Evolutionary conservation across 257 asterid genomes (phyloP), one percentile per base, ranked within the genome.

Genomic region (Primulina tabacum): DNA sequence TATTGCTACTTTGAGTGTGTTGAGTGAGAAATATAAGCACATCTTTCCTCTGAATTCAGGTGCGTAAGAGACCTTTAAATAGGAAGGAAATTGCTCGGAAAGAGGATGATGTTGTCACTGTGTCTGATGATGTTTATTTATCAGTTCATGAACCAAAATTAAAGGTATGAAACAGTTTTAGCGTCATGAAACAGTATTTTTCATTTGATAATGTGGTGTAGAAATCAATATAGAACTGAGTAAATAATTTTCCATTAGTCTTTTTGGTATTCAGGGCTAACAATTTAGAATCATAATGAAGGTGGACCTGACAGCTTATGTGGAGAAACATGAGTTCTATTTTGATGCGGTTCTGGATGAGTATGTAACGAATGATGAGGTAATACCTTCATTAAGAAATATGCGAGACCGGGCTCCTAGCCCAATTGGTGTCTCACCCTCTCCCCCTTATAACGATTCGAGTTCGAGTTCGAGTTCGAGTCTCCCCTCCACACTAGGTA

Each of bases 261-360:
- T 69, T 37, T 38, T 21, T 61, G 68, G 60, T 47, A n/a, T 59
- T 70, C 67, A 69, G 71, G 71, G 75, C 81, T 88, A 64, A 78
- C 60, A 57, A 76, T 75, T 73, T 77, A 35, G 69, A 67, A 58
- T 73, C 21, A 34, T 77, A 62, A 50, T 70, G 82, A 76, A 94
- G 99, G 97, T 94, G 75, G 99, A 94, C 81, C 85, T 94, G 89
- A 94, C 99, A 69, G 97, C 97, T 58, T 94, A 94, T 60, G 95
- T 89, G 77, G 99, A 94, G 83, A 94, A 85, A 80, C 99, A 94
- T 28, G 99, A 88, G 83, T 94, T 91, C 82, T 85, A 93, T 82
- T 91, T 94, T 79, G 97, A 94, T 83, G 97, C 97, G 24, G 99
- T 94, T 76, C 89, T 94, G 32, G 92, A 94, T 82, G 96, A 91